Percentiles rank a stretch among this genome's conserved stretches.
Conservation (phyloP, 225 moss, liverwort and hornwort species). For the Ulota crispa region DNA sequence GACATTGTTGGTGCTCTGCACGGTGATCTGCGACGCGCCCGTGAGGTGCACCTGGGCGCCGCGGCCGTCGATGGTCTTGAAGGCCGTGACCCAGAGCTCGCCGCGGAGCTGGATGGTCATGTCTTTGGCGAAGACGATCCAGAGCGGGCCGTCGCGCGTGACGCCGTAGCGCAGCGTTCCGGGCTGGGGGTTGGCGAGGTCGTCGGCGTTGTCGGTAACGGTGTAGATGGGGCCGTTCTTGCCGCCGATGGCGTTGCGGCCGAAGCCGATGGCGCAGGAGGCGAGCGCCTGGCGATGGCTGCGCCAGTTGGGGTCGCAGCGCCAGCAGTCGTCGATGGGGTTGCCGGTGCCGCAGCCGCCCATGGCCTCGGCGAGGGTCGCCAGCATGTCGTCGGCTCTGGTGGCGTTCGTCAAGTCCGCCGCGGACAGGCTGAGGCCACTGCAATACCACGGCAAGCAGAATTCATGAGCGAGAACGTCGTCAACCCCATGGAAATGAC, state of each 20-base stretch:
- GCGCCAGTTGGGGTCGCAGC: constrained; percentile 46
- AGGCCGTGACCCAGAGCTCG: constrained; percentile 42
- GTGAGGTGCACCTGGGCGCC: constrained; percentile 47
- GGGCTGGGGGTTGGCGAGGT: constrained; percentile 25
- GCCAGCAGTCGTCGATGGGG: constrained; percentile 62
- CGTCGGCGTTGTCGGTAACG: constrained; percentile 39
- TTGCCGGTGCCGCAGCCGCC: constrained; percentile 42
- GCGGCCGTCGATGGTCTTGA: constrained; percentile 50
- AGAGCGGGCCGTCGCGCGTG: constrained; percentile 43
- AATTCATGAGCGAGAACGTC: not conserved
- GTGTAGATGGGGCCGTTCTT: constrained; percentile 47
- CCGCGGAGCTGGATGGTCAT: constrained; percentile 46
- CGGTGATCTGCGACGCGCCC: constrained; percentile 38
- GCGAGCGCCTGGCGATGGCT: constrained; percentile 47
- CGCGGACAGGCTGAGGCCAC: constrained; percentile 15
- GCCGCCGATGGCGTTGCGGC: constrained; percentile 45
- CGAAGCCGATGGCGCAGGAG: constrained; percentile 44
- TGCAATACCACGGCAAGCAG: not conserved
- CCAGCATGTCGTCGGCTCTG: not conserved
- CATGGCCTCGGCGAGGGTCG: constrained; percentile 13
- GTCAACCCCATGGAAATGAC: not conserved
- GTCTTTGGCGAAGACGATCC: constrained; percentile 49
- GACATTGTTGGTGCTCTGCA: constrained; percentile 40
- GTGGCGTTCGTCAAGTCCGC: not conserved
- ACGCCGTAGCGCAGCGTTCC: constrained; percentile 51